These are phyloP conservation scores for Panicum virgatum DNA, from an alignment of 202 grass and related monocot species.

Conservation along the genomic window DNA sequence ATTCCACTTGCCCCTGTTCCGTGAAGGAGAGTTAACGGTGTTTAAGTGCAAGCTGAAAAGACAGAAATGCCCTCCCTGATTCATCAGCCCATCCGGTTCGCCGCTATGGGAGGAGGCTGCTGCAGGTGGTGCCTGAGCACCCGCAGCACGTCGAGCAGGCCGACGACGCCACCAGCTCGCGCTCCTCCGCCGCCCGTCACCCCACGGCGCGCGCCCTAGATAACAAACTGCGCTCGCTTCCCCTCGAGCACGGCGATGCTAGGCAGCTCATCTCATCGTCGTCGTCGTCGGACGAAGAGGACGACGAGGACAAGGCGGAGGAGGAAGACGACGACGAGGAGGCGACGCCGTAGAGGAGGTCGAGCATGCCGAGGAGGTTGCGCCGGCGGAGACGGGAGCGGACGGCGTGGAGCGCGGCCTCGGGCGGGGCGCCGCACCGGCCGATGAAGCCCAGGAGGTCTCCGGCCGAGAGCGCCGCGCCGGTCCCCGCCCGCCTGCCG, in stretches of 20 bases:
- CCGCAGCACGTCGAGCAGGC: conserved; percentile 57
- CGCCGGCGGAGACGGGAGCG: conserved; percentile 42
- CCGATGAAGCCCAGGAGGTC: conserved; percentile 54
- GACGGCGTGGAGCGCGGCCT: conserved; percentile 31
- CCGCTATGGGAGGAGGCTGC: neutral
- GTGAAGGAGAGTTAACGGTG: too few relatives aligned
- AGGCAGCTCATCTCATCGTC: neutral
- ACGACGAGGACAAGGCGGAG: neutral
- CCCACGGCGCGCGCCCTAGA: conserved; percentile 42
- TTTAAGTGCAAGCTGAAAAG: too few relatives aligned
- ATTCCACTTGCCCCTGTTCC: too few relatives aligned
- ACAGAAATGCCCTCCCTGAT: too few relatives aligned
- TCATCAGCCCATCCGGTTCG: too few relatives aligned
- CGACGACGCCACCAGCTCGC: conserved; percentile 47
- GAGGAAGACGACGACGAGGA: conserved; percentile 27
- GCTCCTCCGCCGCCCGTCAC: conserved; percentile 39
- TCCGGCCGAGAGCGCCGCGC: conserved; percentile 44
- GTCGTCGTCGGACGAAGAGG: conserved; percentile 54
- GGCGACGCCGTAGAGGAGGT: conserved; percentile 47
- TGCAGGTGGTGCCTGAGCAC: conserved; percentile 51
- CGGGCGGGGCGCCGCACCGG: conserved; percentile 14
- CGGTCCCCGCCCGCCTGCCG: too few relatives aligned
- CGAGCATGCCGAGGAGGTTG: conserved; percentile 48
- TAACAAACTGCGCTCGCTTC: neutral
- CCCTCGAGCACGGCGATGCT: neutral